Evolutionary conservation across 495 filamentous ascomycete species (phyloP), one percentile per base, ranked within the genome.

Genomic region (Tirmania nivea): DNA sequence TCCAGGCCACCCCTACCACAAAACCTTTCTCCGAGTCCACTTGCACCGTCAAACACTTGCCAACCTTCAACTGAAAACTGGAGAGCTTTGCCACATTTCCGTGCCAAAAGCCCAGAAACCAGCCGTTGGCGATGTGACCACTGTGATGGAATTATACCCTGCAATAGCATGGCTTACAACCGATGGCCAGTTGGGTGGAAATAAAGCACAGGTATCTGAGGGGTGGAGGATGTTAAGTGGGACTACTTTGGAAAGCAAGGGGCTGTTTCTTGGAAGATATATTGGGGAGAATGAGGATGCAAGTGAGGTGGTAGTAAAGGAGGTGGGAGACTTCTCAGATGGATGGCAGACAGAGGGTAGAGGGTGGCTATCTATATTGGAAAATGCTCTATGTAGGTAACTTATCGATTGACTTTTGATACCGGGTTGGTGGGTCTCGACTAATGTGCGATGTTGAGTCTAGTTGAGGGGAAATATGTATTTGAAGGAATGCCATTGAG

Each of bases 161-260:
- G 60, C 45, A 8, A 47, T 62, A 21, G 56, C 54, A 52, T 62
- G 60, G 60, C 34, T 59, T 20, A 53, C 62, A n/a, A 54, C 62
- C n/a, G 62, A 64, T 51, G 25, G 53, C 5, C 61, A 64, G 35
- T 39, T 64, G 17, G 54, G 58, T 14, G 53, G 54, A 53, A 49
- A 57, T 51, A 54, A 54, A 16, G 62, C 58, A 4, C 51, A 61
- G 16, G 56, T 65, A 14, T 61, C 62, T 2, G 62, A 65, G 34
- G 16, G 48, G n/a, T 31, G 48, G 48, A n/a, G 21, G n/a, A 65
- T 75, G 10, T 67, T 72, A 45, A 60, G 69, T 12, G 71, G 71
- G 2, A 67, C 17, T 45, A 19, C 12, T 4, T 45, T 45, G 12
- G 39, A 45, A 19, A 14, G 39, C 39, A 45, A 45, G 39, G 39